phyloP scores from a whole-genome alignment of 1,139 yeast genomes.

The Diutina neorugosa region DNA sequence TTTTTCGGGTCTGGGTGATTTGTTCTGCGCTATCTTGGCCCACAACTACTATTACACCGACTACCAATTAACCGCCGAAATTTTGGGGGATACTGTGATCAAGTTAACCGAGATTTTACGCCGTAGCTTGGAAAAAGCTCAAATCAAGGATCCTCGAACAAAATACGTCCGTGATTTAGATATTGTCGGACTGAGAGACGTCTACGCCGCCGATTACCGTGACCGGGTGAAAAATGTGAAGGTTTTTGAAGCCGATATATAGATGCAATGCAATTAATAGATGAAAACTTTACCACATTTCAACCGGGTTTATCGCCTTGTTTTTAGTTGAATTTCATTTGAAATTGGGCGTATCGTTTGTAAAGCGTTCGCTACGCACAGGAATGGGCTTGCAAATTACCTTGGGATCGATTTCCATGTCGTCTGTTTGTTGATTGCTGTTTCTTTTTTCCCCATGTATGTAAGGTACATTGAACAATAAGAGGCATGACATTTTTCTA shows the following conservation, averaged over 20 bases:
- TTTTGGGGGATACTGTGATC: constrained; percentile 17
- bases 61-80: constrained; percentile 14
- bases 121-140: constrained; percentile 9
- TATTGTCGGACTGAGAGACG: background rate
- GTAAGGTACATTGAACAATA: too few relatives aligned
- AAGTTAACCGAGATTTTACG: constrained; percentile 20
- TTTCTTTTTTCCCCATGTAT: too few relatives aligned
- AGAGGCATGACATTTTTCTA: too few relatives aligned
- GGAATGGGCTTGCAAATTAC: too few relatives aligned
- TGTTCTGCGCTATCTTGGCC: constrained; percentile 30
- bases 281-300: too few relatives aligned
- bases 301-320: background rate
- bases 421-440: too few relatives aligned
- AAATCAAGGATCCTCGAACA: background rate
- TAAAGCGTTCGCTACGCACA: too few relatives aligned
- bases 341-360: too few relatives aligned
- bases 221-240: background rate
- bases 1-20: constrained; percentile 36
- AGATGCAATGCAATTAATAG: background rate
- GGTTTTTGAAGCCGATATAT: background rate
- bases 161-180: background rate
- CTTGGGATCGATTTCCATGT: too few relatives aligned
- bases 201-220: background rate
- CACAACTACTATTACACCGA: constrained; percentile 17
- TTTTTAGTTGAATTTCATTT: too few relatives aligned